Evolutionary conservation across 768 basidiomycete species (phyloP).

Genomic region (Mycena galopus): DNA sequence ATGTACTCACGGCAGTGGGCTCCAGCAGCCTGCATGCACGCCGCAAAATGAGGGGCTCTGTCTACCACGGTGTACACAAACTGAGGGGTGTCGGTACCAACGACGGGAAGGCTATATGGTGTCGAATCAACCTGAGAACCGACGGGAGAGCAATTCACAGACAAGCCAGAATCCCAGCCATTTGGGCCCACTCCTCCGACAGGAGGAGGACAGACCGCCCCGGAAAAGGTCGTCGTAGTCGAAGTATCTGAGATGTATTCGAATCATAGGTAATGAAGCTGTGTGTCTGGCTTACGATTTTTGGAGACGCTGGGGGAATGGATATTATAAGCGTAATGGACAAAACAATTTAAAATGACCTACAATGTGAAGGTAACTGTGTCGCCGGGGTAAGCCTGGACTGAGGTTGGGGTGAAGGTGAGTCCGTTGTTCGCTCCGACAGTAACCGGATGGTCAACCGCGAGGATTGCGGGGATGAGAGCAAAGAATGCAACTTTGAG

Average conservation of each 20-base stretch:
- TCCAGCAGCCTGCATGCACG: constrained; percentile 36
- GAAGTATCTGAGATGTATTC: constrained; percentile 27
- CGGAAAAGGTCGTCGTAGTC: constrained; percentile 36
- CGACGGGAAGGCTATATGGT: constrained; percentile 16
- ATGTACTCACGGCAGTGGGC: constrained; percentile 30
- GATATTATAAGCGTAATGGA: not conserved
- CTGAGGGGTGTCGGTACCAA: constrained; percentile 17
- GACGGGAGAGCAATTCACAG: not conserved
- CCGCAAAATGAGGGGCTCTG: constrained; percentile 31
- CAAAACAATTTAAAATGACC: not conserved
- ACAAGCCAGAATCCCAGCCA: constrained; percentile 41
- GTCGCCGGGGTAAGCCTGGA: constrained; percentile 33
- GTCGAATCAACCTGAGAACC: not conserved
- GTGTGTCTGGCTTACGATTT: constrained; percentile 21
- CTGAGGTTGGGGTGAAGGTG: constrained; percentile 28
- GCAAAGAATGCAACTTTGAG: no score
- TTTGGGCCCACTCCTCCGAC: constrained; percentile 33
- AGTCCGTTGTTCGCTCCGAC: no score
- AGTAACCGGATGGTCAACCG: no score
- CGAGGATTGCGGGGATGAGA: no score
- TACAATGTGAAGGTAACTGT: constrained; percentile 36
- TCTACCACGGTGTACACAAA: constrained; percentile 29
- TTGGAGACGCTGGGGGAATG: constrained; percentile 11
- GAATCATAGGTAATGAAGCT: not conserved
- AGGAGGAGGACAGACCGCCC: constrained; percentile 39